Evolutionary conservation across 257 asterid genomes (phyloP).

Genomic region (Solanum paucissectum): DNA sequence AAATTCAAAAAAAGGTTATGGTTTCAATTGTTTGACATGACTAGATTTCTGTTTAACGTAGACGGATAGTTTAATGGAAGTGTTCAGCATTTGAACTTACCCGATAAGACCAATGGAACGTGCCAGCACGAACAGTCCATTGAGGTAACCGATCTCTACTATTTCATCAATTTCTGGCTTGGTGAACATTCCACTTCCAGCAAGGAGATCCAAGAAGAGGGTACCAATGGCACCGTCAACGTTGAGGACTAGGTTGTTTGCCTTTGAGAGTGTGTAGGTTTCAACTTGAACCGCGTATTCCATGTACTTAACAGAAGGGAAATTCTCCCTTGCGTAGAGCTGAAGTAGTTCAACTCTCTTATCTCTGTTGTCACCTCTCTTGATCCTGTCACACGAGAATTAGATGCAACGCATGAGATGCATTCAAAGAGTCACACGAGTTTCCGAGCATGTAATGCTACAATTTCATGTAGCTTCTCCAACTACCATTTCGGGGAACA

Average conservation of each 20-base stretch:
- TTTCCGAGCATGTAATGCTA: not conserved
- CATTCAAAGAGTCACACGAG: not conserved
- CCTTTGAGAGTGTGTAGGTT: slow-evolving; percentile 85
- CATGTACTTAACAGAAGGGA: slow-evolving; percentile 96
- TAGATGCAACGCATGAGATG: not conserved
- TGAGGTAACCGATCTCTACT: slow-evolving; percentile 83
- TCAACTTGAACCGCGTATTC: slow-evolving; percentile 98
- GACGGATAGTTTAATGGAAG: not conserved
- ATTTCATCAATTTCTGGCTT: slow-evolving; percentile 91
- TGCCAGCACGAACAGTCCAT: slow-evolving; percentile 94
- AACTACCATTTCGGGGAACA: not conserved
- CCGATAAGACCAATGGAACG: slow-evolving; percentile 99
- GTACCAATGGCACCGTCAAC: slow-evolving; percentile 99
- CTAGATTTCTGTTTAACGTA: not conserved
- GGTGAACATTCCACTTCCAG: slow-evolving; percentile 99
- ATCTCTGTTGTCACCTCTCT: slow-evolving; percentile 99
- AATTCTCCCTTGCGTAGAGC: slow-evolving; percentile 70
- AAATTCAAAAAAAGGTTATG: not conserved
- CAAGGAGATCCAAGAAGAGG: slow-evolving; percentile 95
- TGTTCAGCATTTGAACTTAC: slow-evolving; percentile 30
- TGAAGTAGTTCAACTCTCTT: slow-evolving; percentile 93
- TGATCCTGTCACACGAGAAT: slow-evolving; percentile 44
- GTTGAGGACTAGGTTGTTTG: slow-evolving; percentile 90
- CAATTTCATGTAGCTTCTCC: not conserved
- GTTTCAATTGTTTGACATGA: not conserved